A percentile compares a stretch with the other conserved stretches of the same genome.
Conservation (phyloP, 257 asterid species). For the Leonotis leonurus region DNA sequence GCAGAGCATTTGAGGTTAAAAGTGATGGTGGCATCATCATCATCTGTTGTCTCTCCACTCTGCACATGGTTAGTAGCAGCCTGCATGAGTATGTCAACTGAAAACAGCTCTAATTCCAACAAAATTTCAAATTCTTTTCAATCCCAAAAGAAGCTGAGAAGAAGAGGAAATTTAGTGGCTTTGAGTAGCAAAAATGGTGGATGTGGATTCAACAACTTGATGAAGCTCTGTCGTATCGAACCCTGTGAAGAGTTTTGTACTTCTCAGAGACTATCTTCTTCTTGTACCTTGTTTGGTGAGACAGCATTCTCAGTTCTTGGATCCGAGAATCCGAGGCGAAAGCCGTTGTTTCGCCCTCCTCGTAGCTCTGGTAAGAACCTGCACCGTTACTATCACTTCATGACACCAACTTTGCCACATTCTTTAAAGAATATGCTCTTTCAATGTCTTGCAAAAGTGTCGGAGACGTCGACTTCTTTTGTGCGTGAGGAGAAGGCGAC, state of each 20-base stretch:
- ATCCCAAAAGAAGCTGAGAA: conserved; percentile 19
- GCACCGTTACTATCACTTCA: too few species aligned
- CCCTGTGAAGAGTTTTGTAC: conserved; percentile 27
- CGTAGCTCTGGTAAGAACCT: not conserved
- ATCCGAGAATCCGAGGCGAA: conserved; percentile 20
- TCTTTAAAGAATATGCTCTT: too few species aligned
- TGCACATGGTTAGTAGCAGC: conserved; percentile 43
- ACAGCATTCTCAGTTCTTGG: conserved; percentile 19
- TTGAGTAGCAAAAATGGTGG: conserved; percentile 15
- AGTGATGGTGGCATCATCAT: conserved; percentile 23
- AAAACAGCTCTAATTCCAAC: conserved; percentile 6
- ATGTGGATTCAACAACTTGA: conserved; percentile 20
- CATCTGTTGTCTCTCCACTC: conserved; percentile 29
- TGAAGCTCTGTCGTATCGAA: conserved; percentile 22
- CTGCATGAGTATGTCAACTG: conserved; percentile 31
- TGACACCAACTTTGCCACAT: too few species aligned
- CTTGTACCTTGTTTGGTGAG: conserved; percentile 18
- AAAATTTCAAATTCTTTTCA: conserved; percentile 3
- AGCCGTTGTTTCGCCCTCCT: conserved; percentile 10
- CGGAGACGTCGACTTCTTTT: too few species aligned
- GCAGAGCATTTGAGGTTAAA: not conserved
- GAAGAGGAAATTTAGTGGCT: conserved; percentile 18
- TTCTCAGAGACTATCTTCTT: conserved; percentile 19
- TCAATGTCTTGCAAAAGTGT: too few species aligned
- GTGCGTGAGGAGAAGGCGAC: conserved; percentile 17